phyloP scores from a whole-genome alignment of 169 alveolate genomes.

The Theileria luwenshuni region DNA sequence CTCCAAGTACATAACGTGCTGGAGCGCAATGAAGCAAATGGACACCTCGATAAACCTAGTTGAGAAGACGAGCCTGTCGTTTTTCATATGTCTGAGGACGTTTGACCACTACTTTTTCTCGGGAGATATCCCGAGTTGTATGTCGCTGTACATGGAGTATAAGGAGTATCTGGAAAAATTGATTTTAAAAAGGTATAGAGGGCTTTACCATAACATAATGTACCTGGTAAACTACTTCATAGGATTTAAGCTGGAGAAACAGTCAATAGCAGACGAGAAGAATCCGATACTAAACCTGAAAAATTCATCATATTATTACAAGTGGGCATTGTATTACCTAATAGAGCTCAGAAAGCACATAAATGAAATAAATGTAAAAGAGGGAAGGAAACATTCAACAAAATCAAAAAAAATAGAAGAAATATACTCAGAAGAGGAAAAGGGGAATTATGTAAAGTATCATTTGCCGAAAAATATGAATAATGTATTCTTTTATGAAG shows the following conservation, averaged over 20 bases:
- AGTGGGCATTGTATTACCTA: slow-evolving; percentile 46
- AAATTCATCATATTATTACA: slow-evolving; percentile 47
- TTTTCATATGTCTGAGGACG: slow-evolving; percentile 36
- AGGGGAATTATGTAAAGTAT: neutral
- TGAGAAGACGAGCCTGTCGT: slow-evolving; percentile 45
- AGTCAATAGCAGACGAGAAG: slow-evolving; percentile 25
- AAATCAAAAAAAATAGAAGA: neutral
- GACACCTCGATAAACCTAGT: neutral
- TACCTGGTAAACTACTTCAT: slow-evolving; percentile 40
- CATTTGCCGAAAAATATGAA: slow-evolving; percentile 19
- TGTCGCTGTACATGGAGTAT: slow-evolving; percentile 37
- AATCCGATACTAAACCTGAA: slow-evolving; percentile 19
- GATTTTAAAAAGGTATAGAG: neutral
- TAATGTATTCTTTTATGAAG: slow-evolving; percentile 30
- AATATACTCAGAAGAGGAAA: neutral
- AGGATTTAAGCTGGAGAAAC: slow-evolving; percentile 42
- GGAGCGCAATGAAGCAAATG: slow-evolving; percentile 37
- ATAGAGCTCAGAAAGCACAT: slow-evolving; percentile 20
- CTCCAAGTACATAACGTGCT: slow-evolving; percentile 18
- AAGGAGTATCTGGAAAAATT: slow-evolving; percentile 16
- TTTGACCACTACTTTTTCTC: slow-evolving; percentile 28
- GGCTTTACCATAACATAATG: slow-evolving; percentile 46
- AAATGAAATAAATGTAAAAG: neutral
- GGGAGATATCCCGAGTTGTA: slow-evolving; percentile 23
- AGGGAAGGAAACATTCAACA: neutral